A percentile compares a stretch with the other conserved stretches of the same genome.
Evolutionary conservation across 257 asterid genomes (phyloP).

Genomic region (Solanum etuberosum): DNA sequence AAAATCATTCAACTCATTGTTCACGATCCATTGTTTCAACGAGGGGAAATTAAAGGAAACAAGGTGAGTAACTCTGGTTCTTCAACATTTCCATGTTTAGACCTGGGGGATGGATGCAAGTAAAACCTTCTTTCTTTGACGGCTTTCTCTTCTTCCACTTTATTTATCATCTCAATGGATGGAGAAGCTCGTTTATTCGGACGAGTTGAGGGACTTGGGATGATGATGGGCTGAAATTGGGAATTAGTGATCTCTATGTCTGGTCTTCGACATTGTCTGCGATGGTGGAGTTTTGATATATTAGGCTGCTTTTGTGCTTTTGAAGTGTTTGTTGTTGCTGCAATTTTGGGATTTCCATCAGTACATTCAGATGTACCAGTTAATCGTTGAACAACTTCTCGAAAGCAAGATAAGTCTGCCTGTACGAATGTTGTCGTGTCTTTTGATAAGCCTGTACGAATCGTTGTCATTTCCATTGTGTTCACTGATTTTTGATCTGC

Average conservation of each 20-base stretch:
- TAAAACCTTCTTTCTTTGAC: conserved; percentile 24
- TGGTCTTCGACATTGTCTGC: conserved; percentile 12
- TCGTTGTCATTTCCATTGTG: not conserved
- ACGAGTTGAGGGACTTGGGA: not conserved
- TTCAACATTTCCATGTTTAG: conserved; percentile 4
- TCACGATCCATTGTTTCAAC: not conserved
- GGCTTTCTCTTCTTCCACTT: conserved; percentile 19
- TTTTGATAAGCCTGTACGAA: not conserved
- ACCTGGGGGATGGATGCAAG: conserved; percentile 17
- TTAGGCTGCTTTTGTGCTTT: not conserved
- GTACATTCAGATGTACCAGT: conserved; percentile 16
- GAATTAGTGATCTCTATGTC: conserved; percentile 10
- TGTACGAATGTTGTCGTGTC: conserved; percentile 14
- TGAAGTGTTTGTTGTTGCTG: not conserved
- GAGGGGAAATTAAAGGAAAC: conserved; percentile 22
- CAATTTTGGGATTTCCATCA: conserved; percentile 6
- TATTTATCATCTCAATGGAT: conserved; percentile 1
- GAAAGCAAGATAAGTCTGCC: conserved; percentile 23
- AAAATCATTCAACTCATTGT: not conserved
- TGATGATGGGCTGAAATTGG: conserved; percentile 1
- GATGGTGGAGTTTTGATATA: not conserved
- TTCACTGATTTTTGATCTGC: not conserved
- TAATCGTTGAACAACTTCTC: conserved; percentile 28
- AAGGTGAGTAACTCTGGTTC: conserved; percentile 26
- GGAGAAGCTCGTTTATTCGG: conserved; percentile 14